Evolutionary conservation across 192 early-diverging fungal genomes (phyloP).

Genomic region (Rhizophagus clarus): DNA sequence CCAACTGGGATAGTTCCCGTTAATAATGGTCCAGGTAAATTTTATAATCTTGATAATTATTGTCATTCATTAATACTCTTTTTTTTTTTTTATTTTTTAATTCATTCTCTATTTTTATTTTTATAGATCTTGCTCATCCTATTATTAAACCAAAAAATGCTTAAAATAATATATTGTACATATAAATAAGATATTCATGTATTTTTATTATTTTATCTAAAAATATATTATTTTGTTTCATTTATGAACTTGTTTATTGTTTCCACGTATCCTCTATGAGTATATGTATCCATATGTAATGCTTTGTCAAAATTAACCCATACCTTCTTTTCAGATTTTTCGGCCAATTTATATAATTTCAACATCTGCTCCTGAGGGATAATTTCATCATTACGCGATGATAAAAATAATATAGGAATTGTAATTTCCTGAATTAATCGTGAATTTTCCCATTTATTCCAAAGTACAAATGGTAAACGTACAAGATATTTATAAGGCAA

Average conservation of each 20-base stretch:
- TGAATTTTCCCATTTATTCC: conserved; percentile 42
- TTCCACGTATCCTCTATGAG: conserved; percentile 11
- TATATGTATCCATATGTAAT: conserved; percentile 40
- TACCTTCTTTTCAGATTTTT: conserved; percentile 1
- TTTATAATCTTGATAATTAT: background rate
- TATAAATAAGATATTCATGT: too few species aligned
- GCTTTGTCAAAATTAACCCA: conserved; percentile 35
- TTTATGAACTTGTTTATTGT: conserved; percentile 29
- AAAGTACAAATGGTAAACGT: conserved; percentile 29
- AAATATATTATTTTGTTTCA: conserved; percentile 2
- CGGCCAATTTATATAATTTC: conserved; percentile 27
- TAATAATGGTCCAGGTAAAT: conserved; percentile 62
- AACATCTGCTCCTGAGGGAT: conserved; percentile 45
- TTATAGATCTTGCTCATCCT: background rate
- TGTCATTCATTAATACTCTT: background rate
- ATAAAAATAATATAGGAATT: conserved; percentile 40
- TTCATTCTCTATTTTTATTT: too few species aligned
- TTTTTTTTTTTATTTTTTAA: background rate
- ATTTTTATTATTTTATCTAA: too few species aligned
- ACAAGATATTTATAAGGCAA: conserved; percentile 45
- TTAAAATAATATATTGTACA: background rate
- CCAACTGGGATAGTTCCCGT: conserved; percentile 81
- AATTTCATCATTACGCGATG: conserved; percentile 45
- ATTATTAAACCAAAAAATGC: background rate
- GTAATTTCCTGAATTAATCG: conserved; percentile 25